Evolutionary conservation across 495 filamentous ascomycete species (phyloP), one percentile per base, ranked within the genome.

Genomic region (Alectoria sarmentosa): DNA sequence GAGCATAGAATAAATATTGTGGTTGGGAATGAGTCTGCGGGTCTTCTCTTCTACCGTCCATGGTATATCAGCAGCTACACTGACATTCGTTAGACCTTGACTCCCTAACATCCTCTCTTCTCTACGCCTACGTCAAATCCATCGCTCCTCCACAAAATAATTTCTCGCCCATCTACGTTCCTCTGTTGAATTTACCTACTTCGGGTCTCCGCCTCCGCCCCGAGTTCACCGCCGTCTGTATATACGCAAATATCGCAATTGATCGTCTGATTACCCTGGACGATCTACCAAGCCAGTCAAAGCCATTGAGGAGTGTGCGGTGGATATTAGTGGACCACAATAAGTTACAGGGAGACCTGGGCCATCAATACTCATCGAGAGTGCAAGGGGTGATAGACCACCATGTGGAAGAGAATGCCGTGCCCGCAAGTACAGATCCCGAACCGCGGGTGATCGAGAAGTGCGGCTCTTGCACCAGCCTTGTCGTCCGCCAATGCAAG

Each of bases 321-420:
- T 87, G 84, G 82, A 73, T 90, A 1, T 79, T 98, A 17, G 91
- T 98, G 2, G 94, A 98, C 75, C 95, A 97, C 82, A 98, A 98
- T 70, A 84, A 80, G 5, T 77, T 92, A 23, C 85, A 87, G 17
- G 84, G 86, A 1, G 66, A 73, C 6, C 71, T 88, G 13, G 72
- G 73, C 23, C 61, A 71, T 54, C 69, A 77, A 73, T 76, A 78
- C 26, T 65, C 71, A 23, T 66, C 69, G 34, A 71, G 76, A 9
- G 80, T 93, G 1, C 70, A 82, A 10, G 94, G 88, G n/a, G 90
- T 89, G 63, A 87, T 98, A 54, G 94, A 98, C 73, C 94, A 98
- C 74, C 95, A 98, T 72, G 85, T 83, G 1, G 90, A 98, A 68
- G 94, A 98, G 70, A 67, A 77, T 41, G 78, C 76, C 28, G 77